These are phyloP conservation scores for Talaromyces marneffei DNA, from an alignment of 2,329 filamentous ascomycete species.

Conservation along the genomic window DNA sequence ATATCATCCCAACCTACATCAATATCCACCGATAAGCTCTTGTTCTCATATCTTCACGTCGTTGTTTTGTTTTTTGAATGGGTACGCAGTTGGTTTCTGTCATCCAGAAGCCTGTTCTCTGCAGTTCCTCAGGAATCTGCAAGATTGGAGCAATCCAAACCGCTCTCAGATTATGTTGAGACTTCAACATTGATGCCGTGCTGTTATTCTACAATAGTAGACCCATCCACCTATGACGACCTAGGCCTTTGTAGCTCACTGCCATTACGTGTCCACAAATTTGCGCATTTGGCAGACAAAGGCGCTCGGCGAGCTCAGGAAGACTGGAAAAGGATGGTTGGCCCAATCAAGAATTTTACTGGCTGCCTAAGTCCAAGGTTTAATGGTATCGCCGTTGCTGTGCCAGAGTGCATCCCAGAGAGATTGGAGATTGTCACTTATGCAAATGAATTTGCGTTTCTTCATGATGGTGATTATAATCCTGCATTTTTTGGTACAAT, in stretches of 20 bases:
- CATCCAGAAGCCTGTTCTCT: not conserved
- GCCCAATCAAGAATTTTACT: not conserved
- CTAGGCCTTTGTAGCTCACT: not conserved
- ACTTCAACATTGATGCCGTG: not conserved
- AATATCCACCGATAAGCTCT: not conserved
- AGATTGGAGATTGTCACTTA: constrained; percentile 37
- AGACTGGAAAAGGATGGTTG: not conserved
- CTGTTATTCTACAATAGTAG: not conserved
- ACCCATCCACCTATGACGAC: not conserved
- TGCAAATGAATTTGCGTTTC: constrained; percentile 38
- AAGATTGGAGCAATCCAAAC: not conserved
- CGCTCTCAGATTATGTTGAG: not conserved
- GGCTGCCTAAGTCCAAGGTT: constrained; percentile 23
- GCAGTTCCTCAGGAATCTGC: not conserved
- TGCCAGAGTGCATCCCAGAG: constrained; percentile 38
- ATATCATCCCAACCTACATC: not conserved
- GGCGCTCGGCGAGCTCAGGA: not conserved
- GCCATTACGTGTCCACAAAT: not conserved
- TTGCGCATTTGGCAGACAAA: not conserved
- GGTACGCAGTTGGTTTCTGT: not conserved
- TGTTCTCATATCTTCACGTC: not conserved
- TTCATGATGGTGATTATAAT: constrained; percentile 34
- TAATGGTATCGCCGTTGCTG: constrained; percentile 27
- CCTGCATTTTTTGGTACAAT: not conserved
- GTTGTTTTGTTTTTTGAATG: not conserved